A percentile compares a stretch with the other conserved stretches of the same genome.
Evolutionary conservation across 129 eudicot genomes (phyloP).

Genomic region (Flaveria sonorensis): DNA sequence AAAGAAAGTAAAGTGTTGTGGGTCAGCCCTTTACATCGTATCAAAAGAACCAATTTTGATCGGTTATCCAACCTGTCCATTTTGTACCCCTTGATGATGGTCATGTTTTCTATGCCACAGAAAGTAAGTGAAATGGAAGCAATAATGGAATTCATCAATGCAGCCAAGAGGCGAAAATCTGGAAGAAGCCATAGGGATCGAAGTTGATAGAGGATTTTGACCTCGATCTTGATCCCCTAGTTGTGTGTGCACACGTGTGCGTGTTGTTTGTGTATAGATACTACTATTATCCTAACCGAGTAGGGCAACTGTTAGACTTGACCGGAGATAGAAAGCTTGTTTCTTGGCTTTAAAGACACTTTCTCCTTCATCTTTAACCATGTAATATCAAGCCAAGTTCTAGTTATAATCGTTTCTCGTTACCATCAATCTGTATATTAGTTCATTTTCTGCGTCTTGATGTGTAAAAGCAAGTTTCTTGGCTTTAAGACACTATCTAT

Average conservation of each 20-base stretch:
- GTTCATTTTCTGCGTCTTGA: background rate
- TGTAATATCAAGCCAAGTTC: conserved; percentile 36
- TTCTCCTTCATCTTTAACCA: conserved; percentile 39
- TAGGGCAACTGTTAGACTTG: conserved; percentile 45
- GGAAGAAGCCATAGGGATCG: conserved; percentile 45
- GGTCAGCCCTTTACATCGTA: too few species aligned
- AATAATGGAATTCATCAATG: conserved; percentile 75
- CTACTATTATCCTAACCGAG: conserved; percentile 53
- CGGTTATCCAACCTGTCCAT: background rate
- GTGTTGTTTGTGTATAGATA: conserved; percentile 48
- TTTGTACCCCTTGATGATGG: background rate
- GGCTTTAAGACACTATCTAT: background rate
- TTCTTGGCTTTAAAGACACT: conserved; percentile 27
- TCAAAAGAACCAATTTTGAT: background rate
- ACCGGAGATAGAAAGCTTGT: conserved; percentile 40
- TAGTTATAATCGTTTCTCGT: conserved; percentile 24
- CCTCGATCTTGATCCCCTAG: background rate
- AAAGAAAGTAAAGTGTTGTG: too few species aligned
- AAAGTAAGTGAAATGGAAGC: conserved; percentile 83
- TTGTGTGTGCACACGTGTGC: conserved; percentile 34
- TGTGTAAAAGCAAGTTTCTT: background rate
- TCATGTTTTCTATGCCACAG: conserved; percentile 43
- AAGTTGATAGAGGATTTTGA: conserved; percentile 23
- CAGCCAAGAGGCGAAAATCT: conserved; percentile 74
- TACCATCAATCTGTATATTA: conserved; percentile 12